These are phyloP conservation scores for Xylaria sp. DNA, from an alignment of 2,329 filamentous ascomycete genomes.

Conservation along the genomic window DNA sequence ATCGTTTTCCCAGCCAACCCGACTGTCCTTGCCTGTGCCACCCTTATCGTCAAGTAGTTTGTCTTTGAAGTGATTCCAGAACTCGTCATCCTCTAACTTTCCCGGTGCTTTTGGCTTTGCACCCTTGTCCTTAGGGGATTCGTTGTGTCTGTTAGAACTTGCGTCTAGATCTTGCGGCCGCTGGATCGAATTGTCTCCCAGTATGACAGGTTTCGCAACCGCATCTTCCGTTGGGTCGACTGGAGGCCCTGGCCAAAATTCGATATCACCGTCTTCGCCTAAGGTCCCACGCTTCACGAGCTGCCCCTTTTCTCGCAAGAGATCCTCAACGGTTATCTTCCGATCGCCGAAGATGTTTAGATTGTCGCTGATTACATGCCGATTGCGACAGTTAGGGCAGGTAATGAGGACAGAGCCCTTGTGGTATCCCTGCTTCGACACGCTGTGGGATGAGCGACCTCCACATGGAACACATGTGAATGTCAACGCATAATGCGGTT, in stretches of 20 bases:
- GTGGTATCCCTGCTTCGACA: constrained; percentile 95
- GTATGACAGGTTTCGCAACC: not conserved
- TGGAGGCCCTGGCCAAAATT: constrained; percentile 79
- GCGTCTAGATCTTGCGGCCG: not conserved
- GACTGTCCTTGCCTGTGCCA: no score
- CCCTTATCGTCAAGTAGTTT: not conserved
- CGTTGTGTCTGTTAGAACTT: not conserved
- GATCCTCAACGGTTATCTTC: constrained; percentile 66
- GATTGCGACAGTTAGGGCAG: constrained; percentile 78
- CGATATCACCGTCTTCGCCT: constrained; percentile 75
- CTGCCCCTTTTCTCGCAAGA: constrained; percentile 70
- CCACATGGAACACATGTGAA: constrained; percentile 91
- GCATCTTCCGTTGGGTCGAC: not conserved
- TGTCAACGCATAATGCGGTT: constrained; percentile 76
- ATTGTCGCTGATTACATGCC: constrained; percentile 90
- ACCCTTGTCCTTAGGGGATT: not conserved
- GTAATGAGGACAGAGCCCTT: constrained; percentile 81
- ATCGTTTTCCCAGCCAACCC: not conserved
- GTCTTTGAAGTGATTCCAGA: not conserved
- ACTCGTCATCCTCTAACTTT: not conserved
- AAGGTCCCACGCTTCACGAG: constrained; percentile 66
- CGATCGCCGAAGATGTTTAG: constrained; percentile 70
- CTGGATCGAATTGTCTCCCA: not conserved
- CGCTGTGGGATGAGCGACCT: constrained; percentile 71
- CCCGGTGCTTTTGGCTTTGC: not conserved